phyloP scores from a whole-genome alignment of 306 rosid genomes.

The Astragalus glycyphyllos region DNA sequence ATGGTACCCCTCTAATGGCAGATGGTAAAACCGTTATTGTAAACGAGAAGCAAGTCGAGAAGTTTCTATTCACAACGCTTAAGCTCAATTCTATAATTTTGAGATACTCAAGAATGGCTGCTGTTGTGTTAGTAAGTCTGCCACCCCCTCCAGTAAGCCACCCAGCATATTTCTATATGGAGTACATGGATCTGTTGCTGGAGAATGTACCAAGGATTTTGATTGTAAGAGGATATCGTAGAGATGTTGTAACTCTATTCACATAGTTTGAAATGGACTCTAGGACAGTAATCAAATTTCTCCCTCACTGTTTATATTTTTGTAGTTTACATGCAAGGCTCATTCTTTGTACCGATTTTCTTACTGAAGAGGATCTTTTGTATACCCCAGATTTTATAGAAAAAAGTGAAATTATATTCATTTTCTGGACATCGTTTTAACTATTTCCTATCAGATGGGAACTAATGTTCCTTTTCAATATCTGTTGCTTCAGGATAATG shows the following conservation, averaged over 20 bases:
- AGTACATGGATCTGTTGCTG: conserved; percentile 97
- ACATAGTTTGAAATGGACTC: conserved; percentile 62
- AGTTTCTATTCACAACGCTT: conserved; percentile 86
- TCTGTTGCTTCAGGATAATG: neutral
- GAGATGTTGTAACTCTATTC: conserved; percentile 92
- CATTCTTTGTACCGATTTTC: conserved; percentile 63
- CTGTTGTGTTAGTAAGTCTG: conserved; percentile 92
- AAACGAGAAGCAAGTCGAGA: conserved; percentile 90
- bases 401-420: conserved; percentile 47
- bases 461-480: neutral
- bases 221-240: conserved; percentile 95
- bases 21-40: conserved; percentile 84
- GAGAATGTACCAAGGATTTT: conserved; percentile 94
- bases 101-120: conserved; percentile 97
- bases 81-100: conserved; percentile 86
- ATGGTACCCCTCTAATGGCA: conserved; percentile 78
- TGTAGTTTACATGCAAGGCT: conserved; percentile 59
- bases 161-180: conserved; percentile 94
- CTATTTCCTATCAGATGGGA: conserved; percentile 13
- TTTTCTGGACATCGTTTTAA: conserved; percentile 33
- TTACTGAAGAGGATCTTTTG: conserved; percentile 52
- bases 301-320: conserved; percentile 46
- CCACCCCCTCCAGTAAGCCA: conserved; percentile 96
- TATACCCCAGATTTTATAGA: conserved; percentile 41
- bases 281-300: conserved; percentile 50